A percentile compares a stretch with the other conserved stretches of the same genome.
Evolutionary conservation across 2,329 filamentous ascomycete genomes (phyloP).

Genomic region (Alternaria arbusti): DNA sequence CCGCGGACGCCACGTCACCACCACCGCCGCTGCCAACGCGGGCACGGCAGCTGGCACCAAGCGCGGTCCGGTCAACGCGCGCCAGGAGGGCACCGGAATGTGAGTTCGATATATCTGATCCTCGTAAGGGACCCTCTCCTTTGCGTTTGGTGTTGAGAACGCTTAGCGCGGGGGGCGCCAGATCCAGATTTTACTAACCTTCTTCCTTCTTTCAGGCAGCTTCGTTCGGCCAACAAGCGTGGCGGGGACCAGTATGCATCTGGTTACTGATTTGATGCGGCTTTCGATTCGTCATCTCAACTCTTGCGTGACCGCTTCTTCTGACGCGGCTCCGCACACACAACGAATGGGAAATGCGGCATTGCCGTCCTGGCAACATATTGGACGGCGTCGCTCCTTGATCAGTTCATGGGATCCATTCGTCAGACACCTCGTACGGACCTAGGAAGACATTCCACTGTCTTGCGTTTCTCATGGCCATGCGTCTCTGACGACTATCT

Average conservation of each 20-base stretch:
- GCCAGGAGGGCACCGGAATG: slow-evolving; percentile 93
- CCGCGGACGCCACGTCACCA: slow-evolving; percentile 61
- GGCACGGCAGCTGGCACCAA: slow-evolving; percentile 68
- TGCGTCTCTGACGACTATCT: slow-evolving; percentile 35
- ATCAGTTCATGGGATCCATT: slow-evolving; percentile 46
- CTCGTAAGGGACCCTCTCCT: slow-evolving; percentile 89
- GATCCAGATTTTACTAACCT: slow-evolving; percentile 58
- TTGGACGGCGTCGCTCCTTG: slow-evolving; percentile 48
- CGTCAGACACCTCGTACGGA: slow-evolving; percentile 42
- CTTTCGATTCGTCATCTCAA: slow-evolving; percentile 50
- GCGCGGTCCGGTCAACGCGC: slow-evolving; percentile 74
- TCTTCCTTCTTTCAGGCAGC: slow-evolving; percentile 54
- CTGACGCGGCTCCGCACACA: slow-evolving; percentile 40
- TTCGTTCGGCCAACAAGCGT: slow-evolving; percentile 60
- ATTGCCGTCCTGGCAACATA: slow-evolving; percentile 49
- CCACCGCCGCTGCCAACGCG: slow-evolving; percentile 69
- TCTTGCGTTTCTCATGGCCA: slow-evolving; percentile 33
- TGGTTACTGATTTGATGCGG: slow-evolving; percentile 56
- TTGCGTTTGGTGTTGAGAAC: slow-evolving; percentile 81
- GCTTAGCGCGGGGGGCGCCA: slow-evolving; percentile 71
- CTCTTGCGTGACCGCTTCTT: slow-evolving; percentile 46
- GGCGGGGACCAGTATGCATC: slow-evolving; percentile 56
- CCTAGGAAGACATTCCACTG: slow-evolving; percentile 37
- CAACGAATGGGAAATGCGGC: slow-evolving; percentile 54
- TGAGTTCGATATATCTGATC: slow-evolving; percentile 83